A percentile compares a stretch with the other conserved stretches of the same genome.
These are phyloP conservation scores for Pyrenochaeta sp. DNA, from an alignment of 2,329 filamentous ascomycete genomes.

Conservation along the genomic window DNA sequence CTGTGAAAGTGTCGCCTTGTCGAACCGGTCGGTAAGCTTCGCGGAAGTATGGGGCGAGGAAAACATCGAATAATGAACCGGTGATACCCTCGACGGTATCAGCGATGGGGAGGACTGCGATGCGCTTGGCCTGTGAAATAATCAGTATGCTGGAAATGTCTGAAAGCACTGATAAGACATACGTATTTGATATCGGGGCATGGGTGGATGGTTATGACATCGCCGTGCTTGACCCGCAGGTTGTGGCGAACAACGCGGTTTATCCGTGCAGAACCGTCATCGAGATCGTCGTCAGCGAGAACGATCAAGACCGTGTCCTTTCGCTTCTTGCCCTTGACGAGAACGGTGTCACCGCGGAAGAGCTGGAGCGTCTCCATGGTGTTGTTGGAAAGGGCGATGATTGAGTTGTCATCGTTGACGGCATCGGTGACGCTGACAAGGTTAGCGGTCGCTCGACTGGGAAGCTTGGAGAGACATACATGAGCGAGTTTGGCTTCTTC, in stretches of 20 bases:
- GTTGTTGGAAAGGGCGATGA: conserved; percentile 96
- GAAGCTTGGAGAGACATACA: conserved; percentile 65
- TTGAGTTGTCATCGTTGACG: conserved; percentile 99
- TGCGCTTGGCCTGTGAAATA: conserved; percentile 83
- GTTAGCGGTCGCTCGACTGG: conserved; percentile 32
- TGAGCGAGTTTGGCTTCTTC: conserved; percentile 99
- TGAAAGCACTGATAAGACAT: conserved; percentile 52
- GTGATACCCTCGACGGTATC: conserved; percentile 98
- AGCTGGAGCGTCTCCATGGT: conserved; percentile 98
- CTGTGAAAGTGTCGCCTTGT: conserved; percentile 97
- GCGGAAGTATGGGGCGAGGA: conserved; percentile 98
- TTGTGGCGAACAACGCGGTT: conserved; percentile 99
- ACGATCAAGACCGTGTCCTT: conserved; percentile 99
- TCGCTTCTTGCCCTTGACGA: conserved; percentile 99
- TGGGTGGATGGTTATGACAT: conserved; percentile 95
- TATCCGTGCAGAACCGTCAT: conserved; percentile 95
- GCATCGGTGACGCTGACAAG: conserved; percentile 90
- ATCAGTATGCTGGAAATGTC: conserved; percentile 21
- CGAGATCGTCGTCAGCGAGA: conserved; percentile 94
- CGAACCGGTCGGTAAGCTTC: conserved; percentile 97
- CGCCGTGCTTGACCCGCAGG: conserved; percentile 96
- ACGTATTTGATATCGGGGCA: conserved; percentile 99
- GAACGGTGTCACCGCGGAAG: conserved; percentile 97
- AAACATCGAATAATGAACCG: conserved; percentile 97
- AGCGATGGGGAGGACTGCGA: conserved; percentile 96